phyloP scores from a whole-genome alignment of 139 green algal species.

The Tetraselmis chui region DNA sequence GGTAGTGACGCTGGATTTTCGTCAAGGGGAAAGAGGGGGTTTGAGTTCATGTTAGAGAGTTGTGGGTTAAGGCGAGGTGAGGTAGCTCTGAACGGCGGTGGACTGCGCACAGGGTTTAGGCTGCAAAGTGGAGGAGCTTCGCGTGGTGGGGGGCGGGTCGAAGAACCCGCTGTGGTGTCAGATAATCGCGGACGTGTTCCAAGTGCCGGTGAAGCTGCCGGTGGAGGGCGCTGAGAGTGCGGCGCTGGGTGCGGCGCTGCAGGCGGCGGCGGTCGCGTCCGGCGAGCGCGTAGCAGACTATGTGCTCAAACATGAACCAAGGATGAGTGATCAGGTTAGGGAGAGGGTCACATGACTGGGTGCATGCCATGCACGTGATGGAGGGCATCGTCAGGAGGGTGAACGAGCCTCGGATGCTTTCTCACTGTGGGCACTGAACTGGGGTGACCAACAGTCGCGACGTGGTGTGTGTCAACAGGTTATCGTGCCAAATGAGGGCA shows the following conservation, averaged over 20 bases:
- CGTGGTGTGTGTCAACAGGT: too few relatives aligned
- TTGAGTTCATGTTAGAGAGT: too few relatives aligned
- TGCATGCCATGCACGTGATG: too few relatives aligned
- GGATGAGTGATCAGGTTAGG: slow-evolving; percentile 37
- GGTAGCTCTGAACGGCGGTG: too few relatives aligned
- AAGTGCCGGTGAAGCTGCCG: slow-evolving; percentile 48
- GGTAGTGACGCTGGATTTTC: too few relatives aligned
- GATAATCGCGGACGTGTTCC: slow-evolving; percentile 73
- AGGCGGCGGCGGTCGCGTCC: slow-evolving; percentile 61
- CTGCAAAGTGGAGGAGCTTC: slow-evolving; percentile 36
- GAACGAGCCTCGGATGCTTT: too few relatives aligned
- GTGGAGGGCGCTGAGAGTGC: slow-evolving; percentile 65
- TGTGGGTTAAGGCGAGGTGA: too few relatives aligned
- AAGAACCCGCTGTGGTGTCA: slow-evolving; percentile 72
- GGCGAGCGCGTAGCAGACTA: slow-evolving; percentile 43
- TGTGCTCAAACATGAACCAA: slow-evolving; percentile 42
- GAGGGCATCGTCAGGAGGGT: too few relatives aligned
- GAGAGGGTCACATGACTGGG: too few relatives aligned
- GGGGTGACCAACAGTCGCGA: too few relatives aligned
- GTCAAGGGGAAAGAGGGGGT: too few relatives aligned
- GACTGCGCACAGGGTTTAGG: slow-evolving; percentile 4
- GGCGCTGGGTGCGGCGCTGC: slow-evolving; percentile 74
- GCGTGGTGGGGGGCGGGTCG: slow-evolving; percentile 73
- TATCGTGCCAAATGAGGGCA: not conserved
- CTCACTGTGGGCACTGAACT: too few relatives aligned